These are phyloP conservation scores for Talaromyces stipitatus DNA, from an alignment of 495 filamentous ascomycete genomes.

Conservation along the genomic window DNA sequence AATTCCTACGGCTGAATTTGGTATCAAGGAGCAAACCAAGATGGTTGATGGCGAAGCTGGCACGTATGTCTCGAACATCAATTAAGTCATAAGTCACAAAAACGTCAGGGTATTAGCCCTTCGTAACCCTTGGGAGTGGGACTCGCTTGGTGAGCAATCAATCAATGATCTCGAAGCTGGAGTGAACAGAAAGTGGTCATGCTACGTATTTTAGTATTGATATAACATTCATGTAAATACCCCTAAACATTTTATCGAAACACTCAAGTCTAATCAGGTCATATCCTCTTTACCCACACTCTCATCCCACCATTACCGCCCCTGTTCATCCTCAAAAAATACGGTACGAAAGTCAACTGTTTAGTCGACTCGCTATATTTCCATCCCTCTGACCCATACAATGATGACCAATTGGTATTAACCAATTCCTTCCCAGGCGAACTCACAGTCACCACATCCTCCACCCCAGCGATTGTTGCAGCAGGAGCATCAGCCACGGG, in stretches of 20 bases:
- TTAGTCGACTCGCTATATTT: conserved; percentile 10
- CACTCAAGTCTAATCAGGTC: background rate
- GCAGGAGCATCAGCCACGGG: conserved; percentile 25
- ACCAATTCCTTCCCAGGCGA: conserved; percentile 20
- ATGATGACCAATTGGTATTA: conserved; percentile 1
- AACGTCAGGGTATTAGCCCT: too few species aligned
- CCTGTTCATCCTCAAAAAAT: conserved; percentile 43
- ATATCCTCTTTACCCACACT: conserved; percentile 16
- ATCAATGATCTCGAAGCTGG: too few species aligned
- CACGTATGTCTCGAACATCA: too few species aligned
- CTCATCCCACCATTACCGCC: conserved; percentile 46
- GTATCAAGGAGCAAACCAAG: too few species aligned
- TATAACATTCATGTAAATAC: too few species aligned
- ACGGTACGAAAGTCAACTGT: conserved; percentile 40
- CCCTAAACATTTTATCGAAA: background rate
- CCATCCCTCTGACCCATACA: conserved; percentile 5
- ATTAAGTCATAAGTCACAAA: too few species aligned
- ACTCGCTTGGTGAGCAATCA: too few species aligned
- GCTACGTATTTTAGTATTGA: too few species aligned
- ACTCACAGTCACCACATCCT: conserved; percentile 20
- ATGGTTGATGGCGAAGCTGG: too few species aligned
- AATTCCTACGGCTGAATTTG: too few species aligned
- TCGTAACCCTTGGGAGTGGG: too few species aligned
- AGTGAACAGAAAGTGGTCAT: too few species aligned
- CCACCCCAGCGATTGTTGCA: conserved; percentile 23